Evolutionary conservation across 2,329 filamentous ascomycete species (phyloP), one percentile per base, ranked within the genome.

Genomic region (Fusarium luffae): DNA sequence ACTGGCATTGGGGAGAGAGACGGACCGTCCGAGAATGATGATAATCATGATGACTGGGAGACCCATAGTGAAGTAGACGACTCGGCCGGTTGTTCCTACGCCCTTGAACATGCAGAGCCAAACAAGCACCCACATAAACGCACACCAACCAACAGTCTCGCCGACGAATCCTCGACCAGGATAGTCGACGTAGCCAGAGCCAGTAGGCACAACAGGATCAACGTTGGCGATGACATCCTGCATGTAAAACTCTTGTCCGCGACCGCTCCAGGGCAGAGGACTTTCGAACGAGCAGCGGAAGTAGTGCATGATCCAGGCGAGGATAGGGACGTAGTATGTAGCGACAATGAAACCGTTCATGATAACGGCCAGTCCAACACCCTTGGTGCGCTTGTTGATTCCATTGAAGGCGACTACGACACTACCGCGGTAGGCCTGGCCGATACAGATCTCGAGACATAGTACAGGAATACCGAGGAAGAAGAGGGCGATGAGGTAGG

Each of bases 391-490:
- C 25, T 76, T 71, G 66, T 85, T 82, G 57, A 85, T 78, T 44
- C 83, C 84, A 74, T 83, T 81, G 68, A 78, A 86, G 4, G 85
- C 83, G 42, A 85, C 81, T 18, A 85, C 81, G 3, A 79, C 81
- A 23, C 84, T 84, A 32, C 83, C 84, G 14, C 85, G 84, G 66
- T 86, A 86, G 6, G 85, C 84, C 69, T 86, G 91, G 55, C 92
- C 92, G 46, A 92, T 92, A 50, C 90, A 90, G 49, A 87, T 85
- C 68, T 88, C 84, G 30, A 87, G 80, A n/a, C 85, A 79, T 14
- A 87, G 78, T 0, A 83, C 79, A 1, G 85, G 85, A 21, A 87
- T 86, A 19, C 85, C 85, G 44, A 88, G 50, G 7, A 66, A 43
- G 43, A 66, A 59, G 3, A 66, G 48, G 2, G 59, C 55, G 43